Base-by-base conservation (phyloP, 495 filamentous ascomycete genomes). In the Xylaria flabelliformis region DNA sequence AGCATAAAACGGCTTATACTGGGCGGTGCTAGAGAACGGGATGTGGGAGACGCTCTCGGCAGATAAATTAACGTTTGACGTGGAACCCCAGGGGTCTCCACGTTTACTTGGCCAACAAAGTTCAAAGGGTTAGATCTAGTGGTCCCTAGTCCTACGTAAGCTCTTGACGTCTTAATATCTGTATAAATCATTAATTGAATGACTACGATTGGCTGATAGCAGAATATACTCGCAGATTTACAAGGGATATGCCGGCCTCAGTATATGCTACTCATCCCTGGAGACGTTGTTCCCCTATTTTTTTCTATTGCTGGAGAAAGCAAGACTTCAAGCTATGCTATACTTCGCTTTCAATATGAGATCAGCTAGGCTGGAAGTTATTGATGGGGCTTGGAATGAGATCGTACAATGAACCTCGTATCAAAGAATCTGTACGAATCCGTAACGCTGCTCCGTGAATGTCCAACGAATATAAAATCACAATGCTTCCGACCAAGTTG, bases 391-490 rank as follows among this genome's bases (percentile, higher is more conserved):
- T 41, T 21, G 32, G 6, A n/a, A 19, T 32, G 21, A 19, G 34
- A 61, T 39, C 4, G 34, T 10, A 21, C 8, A 24, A 42, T 13
- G 39, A 42, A 13, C 12, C 12, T 12, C 12, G 39, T 13, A 12
- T 42, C 12, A 13, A 42, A 1, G 10, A 51, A 51, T 51, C n/a
- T 51, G n/a, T 34, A 2, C 2, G 58, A 34, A 8, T 15, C 15
- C 1, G 58, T 61, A n/a, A 34, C 19, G 8, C 5, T 19, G 8
- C 17, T 61, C 21, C 19, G 39, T 1, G 34, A 34, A 0, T 8
- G 39, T 39, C 19, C 17, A 61, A 61, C 58, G 58, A 61, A 61
- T 61, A 61, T 61, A 61, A 61, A 61, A 39, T 41, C 34, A 61
- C 32, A 39, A 41, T 34, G 58, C 39, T 19, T 41, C 58, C 7